Conservation (phyloP, 805 yeast genomes). For the Schwanniomyces pseudopolymorphus region DNA sequence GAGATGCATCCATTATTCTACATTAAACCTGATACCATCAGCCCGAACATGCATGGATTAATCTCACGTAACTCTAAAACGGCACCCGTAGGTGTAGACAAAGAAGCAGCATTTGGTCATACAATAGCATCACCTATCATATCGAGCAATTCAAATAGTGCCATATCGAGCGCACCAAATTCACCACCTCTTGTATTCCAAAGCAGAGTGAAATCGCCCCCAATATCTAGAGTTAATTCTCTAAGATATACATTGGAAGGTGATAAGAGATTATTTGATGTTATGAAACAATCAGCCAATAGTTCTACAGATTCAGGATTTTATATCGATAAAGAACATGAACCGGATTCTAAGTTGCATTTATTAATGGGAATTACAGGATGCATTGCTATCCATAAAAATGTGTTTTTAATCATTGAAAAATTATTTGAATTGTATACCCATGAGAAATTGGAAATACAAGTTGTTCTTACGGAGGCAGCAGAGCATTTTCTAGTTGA, state of each 20-base stretch:
- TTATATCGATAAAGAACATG: neutral
- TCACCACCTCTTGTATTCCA: conserved; percentile 3
- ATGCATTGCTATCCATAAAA: conserved; percentile 20
- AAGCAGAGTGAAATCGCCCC: neutral
- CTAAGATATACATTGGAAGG: conserved; percentile 8
- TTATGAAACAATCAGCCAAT: conserved; percentile 8
- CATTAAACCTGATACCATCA: conserved; percentile 12
- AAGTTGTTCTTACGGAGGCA: conserved; percentile 21
- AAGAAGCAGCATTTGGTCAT: conserved; percentile 4
- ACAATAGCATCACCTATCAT: conserved; percentile 2
- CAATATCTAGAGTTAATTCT: conserved; percentile 8
- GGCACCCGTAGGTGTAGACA: conserved; percentile 1
- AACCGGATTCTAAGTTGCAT: conserved; percentile 13
- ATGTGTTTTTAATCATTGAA: conserved; percentile 21
- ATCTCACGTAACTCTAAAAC: conserved; percentile 4
- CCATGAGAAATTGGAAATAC: conserved; percentile 19
- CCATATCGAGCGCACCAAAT: conserved; percentile 3
- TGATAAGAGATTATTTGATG: conserved; percentile 11
- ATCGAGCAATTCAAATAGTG: conserved; percentile 2
- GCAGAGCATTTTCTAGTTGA: conserved; percentile 21
- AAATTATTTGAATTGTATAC: conserved; percentile 22
- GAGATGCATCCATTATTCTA: conserved; percentile 14
- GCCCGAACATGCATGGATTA: conserved; percentile 20
- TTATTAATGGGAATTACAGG: conserved; percentile 26
- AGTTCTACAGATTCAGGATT: neutral